phyloP scores from a whole-genome alignment of 73 alveolate species.

The Paramecium tetraurelia region DNA sequence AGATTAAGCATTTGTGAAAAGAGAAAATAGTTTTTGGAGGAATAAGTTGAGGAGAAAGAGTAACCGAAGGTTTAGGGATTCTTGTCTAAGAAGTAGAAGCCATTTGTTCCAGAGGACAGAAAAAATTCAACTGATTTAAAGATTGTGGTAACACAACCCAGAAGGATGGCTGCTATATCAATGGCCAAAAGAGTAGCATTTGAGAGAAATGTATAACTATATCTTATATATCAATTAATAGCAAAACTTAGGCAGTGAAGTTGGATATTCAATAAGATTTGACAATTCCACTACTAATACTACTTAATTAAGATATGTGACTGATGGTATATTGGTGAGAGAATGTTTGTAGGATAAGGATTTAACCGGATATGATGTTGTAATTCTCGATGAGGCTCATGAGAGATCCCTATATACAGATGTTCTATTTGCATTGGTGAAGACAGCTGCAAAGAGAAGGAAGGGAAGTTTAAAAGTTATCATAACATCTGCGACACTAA shows the following conservation, averaged over 20 bases:
- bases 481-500: slow-evolving; percentile 89
- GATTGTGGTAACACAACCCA: slow-evolving; percentile 93
- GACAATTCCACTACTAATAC: slow-evolving; percentile 72
- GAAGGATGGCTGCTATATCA: slow-evolving; percentile 98
- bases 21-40: slow-evolving; percentile 24
- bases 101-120: slow-evolving; percentile 61
- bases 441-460: slow-evolving; percentile 78
- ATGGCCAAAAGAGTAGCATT: slow-evolving; percentile 94
- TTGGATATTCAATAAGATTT: slow-evolving; percentile 92
- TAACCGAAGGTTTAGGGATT: slow-evolving; percentile 82
- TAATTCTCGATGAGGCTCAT: slow-evolving; percentile 96
- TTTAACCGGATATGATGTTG: slow-evolving; percentile 78
- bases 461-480: slow-evolving; percentile 77
- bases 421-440: slow-evolving; percentile 89
- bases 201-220: slow-evolving; percentile 76
- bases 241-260: slow-evolving; percentile 79
- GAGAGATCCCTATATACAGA: slow-evolving; percentile 94
- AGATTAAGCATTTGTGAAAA: background rate
- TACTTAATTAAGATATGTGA: slow-evolving; percentile 87
- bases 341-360: slow-evolving; percentile 89
- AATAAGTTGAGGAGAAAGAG: slow-evolving; percentile 63
- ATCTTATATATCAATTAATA: slow-evolving; percentile 57
- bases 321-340: slow-evolving; percentile 97
- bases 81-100: slow-evolving; percentile 72
- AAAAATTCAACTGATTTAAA: slow-evolving; percentile 29